These are phyloP conservation scores for Heterobasidion annosum DNA, from an alignment of 1,284 basidiomycete genomes.

Conservation along the genomic window DNA sequence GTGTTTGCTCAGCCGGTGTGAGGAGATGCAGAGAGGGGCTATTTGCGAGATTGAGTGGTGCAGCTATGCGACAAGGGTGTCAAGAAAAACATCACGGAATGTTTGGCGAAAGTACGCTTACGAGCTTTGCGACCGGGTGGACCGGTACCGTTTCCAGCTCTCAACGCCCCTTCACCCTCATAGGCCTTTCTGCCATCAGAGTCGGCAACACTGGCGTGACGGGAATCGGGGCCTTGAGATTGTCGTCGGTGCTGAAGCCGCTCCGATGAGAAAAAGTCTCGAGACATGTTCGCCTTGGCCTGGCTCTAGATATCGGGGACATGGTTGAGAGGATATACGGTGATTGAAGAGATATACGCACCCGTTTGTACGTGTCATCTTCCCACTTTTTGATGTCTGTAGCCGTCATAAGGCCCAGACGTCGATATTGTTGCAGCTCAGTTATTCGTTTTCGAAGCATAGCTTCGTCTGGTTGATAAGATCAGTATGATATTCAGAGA, in stretches of 20 bases:
- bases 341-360: constrained; percentile 25
- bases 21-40: constrained; percentile 83
- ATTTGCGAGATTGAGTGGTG: constrained; percentile 80
- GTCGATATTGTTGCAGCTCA: constrained; percentile 84
- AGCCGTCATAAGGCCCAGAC: constrained; percentile 71
- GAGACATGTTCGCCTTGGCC: constrained; percentile 45
- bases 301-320: constrained; percentile 31
- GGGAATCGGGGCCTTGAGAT: constrained; percentile 48
- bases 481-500: background rate
- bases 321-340: constrained; percentile 2
- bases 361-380: constrained; percentile 62
- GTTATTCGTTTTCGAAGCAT: constrained; percentile 78
- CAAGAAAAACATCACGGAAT: constrained; percentile 1
- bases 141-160: constrained; percentile 25
- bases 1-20: constrained; percentile 73
- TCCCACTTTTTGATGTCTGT: constrained; percentile 90
- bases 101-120: constrained; percentile 20
- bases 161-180: constrained; percentile 52
- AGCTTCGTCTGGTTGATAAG: constrained; percentile 59
- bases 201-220: constrained; percentile 30
- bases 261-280: constrained; percentile 47
- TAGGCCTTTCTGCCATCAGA: constrained; percentile 45
- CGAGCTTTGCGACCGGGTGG: constrained; percentile 38
- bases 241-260: constrained; percentile 42
- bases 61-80: constrained; percentile 29